phyloP scores from a whole-genome alignment of 2,329 filamentous ascomycete species.

The Talaromyces sp. region DNA sequence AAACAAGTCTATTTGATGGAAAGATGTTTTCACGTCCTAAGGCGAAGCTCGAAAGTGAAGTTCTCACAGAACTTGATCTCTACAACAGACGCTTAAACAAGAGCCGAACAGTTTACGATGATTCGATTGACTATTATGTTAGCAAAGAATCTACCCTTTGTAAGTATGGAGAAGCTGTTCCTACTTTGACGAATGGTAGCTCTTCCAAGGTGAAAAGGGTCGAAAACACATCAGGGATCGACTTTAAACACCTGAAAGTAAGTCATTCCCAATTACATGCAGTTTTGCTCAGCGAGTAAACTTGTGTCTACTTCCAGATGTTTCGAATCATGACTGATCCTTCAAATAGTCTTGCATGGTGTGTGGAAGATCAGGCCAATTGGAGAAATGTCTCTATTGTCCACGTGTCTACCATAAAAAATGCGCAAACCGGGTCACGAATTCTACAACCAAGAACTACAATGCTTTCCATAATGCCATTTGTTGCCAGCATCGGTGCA shows the following conservation, averaged over 20 bases:
- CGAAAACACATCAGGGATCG: constrained; percentile 34
- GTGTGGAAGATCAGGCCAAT: background rate
- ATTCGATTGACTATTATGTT: constrained; percentile 51
- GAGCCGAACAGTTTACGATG: constrained; percentile 50
- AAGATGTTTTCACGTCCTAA: constrained; percentile 36
- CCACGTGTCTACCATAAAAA: constrained; percentile 51
- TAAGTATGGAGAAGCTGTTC: constrained; percentile 52
- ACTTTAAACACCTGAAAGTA: constrained; percentile 44
- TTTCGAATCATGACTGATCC: background rate
- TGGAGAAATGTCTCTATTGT: constrained; percentile 35
- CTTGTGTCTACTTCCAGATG: background rate
- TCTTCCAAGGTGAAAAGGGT: constrained; percentile 24
- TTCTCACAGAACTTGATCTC: constrained; percentile 37
- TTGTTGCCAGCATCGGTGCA: constrained; percentile 54
- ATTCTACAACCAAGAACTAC: constrained; percentile 16
- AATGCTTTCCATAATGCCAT: constrained; percentile 31
- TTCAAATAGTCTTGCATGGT: constrained; percentile 18
- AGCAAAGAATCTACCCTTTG: constrained; percentile 53
- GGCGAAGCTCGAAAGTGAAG: constrained; percentile 26
- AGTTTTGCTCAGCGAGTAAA: background rate
- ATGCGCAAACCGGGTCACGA: constrained; percentile 37
- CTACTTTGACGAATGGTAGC: background rate
- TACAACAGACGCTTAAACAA: constrained; percentile 51
- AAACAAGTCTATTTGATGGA: constrained; percentile 55
- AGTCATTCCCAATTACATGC: background rate